Percentiles rank a stretch among this genome's conserved stretches.
Conservation (phyloP, 257 asterid genomes). For the Forsythia viridissima region DNA sequence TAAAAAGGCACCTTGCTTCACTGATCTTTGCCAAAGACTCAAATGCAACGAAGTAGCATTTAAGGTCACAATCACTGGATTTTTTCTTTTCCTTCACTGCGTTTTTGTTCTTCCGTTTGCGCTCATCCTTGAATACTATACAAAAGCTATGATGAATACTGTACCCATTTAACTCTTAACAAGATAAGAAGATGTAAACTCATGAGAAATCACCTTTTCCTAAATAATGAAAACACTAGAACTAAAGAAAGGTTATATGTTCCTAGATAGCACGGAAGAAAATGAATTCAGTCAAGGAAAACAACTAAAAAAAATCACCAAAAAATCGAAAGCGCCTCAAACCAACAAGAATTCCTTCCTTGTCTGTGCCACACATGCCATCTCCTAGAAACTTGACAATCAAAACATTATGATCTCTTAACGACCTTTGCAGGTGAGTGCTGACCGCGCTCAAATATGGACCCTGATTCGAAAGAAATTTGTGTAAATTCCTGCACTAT, state of each 20-base stretch:
- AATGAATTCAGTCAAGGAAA: neutral
- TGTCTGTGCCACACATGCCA: constrained; percentile 19
- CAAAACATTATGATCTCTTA: constrained; percentile 75
- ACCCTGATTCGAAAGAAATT: constrained; percentile 52
- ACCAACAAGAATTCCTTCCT: constrained; percentile 75
- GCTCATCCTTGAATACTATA: constrained; percentile 77
- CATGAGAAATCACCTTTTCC: neutral
- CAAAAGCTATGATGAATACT: constrained; percentile 16
- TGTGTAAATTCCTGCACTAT: constrained; percentile 5
- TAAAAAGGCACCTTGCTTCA: constrained; percentile 65
- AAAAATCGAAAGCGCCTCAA: constrained; percentile 60
- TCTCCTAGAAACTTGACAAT: constrained; percentile 58
- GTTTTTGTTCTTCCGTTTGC: constrained; percentile 40
- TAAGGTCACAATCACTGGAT: constrained; percentile 28
- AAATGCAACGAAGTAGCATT: constrained; percentile 58
- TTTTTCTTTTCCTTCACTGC: constrained; percentile 28
- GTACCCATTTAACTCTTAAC: neutral
- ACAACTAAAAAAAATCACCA: constrained; percentile 42
- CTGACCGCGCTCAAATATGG: constrained; percentile 51
- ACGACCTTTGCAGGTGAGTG: constrained; percentile 68
- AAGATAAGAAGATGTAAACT: neutral
- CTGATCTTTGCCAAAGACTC: constrained; percentile 32
- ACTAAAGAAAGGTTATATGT: neutral
- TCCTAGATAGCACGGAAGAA: neutral
- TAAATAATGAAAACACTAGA: neutral